These are phyloP conservation scores for Nakazawaea ishiwadae DNA, from an alignment of 805 yeast genomes.

Conservation along the genomic window DNA sequence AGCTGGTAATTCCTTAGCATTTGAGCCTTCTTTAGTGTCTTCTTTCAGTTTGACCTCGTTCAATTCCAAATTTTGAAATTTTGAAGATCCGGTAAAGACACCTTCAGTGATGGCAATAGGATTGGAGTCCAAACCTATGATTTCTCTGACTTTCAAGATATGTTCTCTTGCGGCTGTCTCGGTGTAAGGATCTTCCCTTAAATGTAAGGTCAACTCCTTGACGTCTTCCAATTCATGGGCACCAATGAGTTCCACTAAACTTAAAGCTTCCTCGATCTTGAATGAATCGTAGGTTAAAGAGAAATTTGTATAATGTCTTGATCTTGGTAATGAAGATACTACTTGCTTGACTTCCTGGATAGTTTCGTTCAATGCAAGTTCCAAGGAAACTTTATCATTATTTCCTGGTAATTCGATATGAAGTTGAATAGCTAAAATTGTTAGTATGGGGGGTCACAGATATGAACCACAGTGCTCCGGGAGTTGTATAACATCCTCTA, in stretches of 20 bases:
- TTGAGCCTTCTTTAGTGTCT: conserved; percentile 14
- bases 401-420: conserved; percentile 23
- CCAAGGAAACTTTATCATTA: conserved; percentile 21
- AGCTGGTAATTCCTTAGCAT: conserved; percentile 22
- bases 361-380: conserved; percentile 34
- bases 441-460: not conserved
- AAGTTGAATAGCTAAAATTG: conserved; percentile 17
- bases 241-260: conserved; percentile 24
- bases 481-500: no score
- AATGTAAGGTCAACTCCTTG: conserved; percentile 32
- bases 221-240: conserved; percentile 21
- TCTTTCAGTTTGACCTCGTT: conserved; percentile 20
- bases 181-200: conserved; percentile 55
- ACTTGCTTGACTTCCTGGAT: conserved; percentile 55
- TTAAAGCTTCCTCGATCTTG: conserved; percentile 23
- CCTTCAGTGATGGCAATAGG: conserved; percentile 36
- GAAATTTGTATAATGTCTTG: conserved; percentile 60
- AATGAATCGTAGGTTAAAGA: conserved; percentile 34
- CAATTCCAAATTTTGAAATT: conserved; percentile 37
- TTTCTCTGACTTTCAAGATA: conserved; percentile 57
- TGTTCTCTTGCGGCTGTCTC: conserved; percentile 60
- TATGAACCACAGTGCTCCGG: no score
- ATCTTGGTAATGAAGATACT: conserved; percentile 49
- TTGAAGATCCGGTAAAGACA: conserved; percentile 45
- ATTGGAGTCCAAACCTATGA: conserved; percentile 44